Base-by-base conservation (phyloP, 2,329 filamentous ascomycete species). In the Pseudocercospora crystallina region DNA sequence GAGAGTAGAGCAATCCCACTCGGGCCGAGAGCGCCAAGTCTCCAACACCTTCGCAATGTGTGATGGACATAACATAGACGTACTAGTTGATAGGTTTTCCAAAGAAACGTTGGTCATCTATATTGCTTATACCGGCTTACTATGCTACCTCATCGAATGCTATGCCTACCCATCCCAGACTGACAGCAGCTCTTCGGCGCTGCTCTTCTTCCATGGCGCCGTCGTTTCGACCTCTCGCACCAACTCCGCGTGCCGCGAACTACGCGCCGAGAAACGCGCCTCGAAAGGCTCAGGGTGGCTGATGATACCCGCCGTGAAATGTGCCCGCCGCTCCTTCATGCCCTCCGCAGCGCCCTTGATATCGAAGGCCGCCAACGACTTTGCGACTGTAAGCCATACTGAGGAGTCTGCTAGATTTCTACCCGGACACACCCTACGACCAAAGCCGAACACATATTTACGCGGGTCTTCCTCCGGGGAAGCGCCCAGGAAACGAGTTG, bases 401-500 rank as follows among this genome's bases (percentile, higher is more conserved):
- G 44, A 47, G 10, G 53, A 37, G 33, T 56, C 53, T 2, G 54
- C 54, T 8, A 56, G 43, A 1, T 44, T 13, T 12, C 33, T 41
- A 2, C 57, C 57, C 9, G 57, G 57, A 46, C 57, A 60, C 2
- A 49, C 41, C 7, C 57, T 33, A 4, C 55, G 40, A 11, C 57
- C 55, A 11, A 56, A 60, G 7, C 57, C 57, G 30, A 49, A 61
- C 37, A 49, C 43, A 9, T 57, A 44, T 5, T 49, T 30, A 9
- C 52, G 44, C 8, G 59, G 40, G 37, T 56, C 32, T 33, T 58
- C 44, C 31, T 62, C 58, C 1, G 59, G 53, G 12, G 54, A 40
- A 7, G 53, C 47, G 26, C 50, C 61, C 4, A 55, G 45, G 3
- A 55, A 47, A 7, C 58, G 51, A 38, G 62, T 64, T 29, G 68